phyloP scores from a whole-genome alignment of 768 basidiomycete genomes.

The Suillus brevipes region DNA sequence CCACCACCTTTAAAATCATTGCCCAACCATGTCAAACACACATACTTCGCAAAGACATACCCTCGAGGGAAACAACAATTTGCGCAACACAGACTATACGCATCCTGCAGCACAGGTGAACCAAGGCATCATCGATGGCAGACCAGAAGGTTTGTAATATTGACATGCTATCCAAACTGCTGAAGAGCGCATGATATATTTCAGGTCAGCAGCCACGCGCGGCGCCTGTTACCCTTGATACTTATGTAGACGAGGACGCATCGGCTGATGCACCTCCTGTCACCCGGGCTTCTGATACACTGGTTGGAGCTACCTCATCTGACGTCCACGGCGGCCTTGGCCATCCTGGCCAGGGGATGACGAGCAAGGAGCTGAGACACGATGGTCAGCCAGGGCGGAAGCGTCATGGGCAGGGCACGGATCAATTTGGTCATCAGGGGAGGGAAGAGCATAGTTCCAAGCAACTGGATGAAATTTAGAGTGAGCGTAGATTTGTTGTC shows the following conservation, averaged over 20 bases:
- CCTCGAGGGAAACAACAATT: slow-evolving; percentile 17
- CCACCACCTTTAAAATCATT: background rate
- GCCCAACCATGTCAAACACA: slow-evolving; percentile 9
- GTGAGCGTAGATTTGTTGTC: slow-evolving; percentile 14
- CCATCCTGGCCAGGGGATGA: slow-evolving; percentile 33
- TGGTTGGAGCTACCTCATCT: slow-evolving; percentile 35
- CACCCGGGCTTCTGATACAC: slow-evolving; percentile 21
- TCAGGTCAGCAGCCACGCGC: slow-evolving; percentile 18
- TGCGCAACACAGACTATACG: slow-evolving; percentile 14
- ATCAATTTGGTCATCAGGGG: slow-evolving; percentile 18
- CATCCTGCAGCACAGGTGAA: slow-evolving; percentile 12
- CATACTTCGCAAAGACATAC: slow-evolving; percentile 21
- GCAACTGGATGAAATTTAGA: slow-evolving; percentile 7
- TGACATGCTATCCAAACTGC: too few relatives aligned
- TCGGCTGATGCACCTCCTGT: slow-evolving; percentile 17
- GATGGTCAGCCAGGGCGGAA: slow-evolving; percentile 35
- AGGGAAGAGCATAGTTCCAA: background rate
- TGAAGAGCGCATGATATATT: background rate
- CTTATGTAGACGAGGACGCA: slow-evolving; percentile 34
- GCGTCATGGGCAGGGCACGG: slow-evolving; percentile 20
- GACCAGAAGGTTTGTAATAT: slow-evolving; percentile 16
- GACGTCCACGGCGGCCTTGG: slow-evolving; percentile 34
- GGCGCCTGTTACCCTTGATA: slow-evolving; percentile 26
- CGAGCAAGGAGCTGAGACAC: slow-evolving; percentile 36
- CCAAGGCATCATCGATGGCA: slow-evolving; percentile 24